Evolutionary conservation across 768 basidiomycete species (phyloP), one percentile per base, ranked within the genome.

Genomic region (Antrodiella citrinella): DNA sequence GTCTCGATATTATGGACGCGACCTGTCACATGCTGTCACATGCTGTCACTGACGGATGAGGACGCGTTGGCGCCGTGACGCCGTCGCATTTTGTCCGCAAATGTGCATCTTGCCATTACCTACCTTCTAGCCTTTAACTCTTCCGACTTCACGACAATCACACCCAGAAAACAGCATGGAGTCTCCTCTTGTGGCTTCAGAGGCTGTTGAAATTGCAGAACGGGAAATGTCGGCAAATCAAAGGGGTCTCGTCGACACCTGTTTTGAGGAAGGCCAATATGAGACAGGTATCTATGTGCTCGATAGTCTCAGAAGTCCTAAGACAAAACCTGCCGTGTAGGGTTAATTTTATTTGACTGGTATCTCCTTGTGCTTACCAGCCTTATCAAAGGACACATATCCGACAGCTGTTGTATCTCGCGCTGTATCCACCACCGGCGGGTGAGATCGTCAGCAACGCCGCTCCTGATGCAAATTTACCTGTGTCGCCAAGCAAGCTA

Each of bases 341-440:
- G n/a, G n/a, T n/a, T n/a, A n/a, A n/a, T n/a, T n/a, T n/a, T n/a
- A n/a, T n/a, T n/a, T n/a, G n/a, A n/a, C n/a, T n/a, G n/a, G n/a
- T n/a, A n/a, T n/a, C n/a, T n/a, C n/a, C n/a, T 15, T 35, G 30
- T 35, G 30, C 15, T 35, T 35, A 15, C 30, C 15, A 7, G 15
- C 15, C 7, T 35, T 41, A 13, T 53, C 18, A 22, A 44, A 86
- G 84, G 19, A 68, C 76, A 22, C 85, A 85, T 57, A 64, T 89
- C 44, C 73, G 82, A 30, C 84, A 86, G 48, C 68, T 86, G 12
- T 65, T 87, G 21, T 89, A 80, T 61, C 79, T 88, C 26, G 72
- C 82, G n/a, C 71, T 89, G 19, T 83, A 82, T 55, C 75, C 82
- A 4, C 69, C 75, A 4, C 62, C 62, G 0, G 51, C 56, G 3